Conservation (phyloP, 257 asterid species). For the Petrea volubilis region DNA sequence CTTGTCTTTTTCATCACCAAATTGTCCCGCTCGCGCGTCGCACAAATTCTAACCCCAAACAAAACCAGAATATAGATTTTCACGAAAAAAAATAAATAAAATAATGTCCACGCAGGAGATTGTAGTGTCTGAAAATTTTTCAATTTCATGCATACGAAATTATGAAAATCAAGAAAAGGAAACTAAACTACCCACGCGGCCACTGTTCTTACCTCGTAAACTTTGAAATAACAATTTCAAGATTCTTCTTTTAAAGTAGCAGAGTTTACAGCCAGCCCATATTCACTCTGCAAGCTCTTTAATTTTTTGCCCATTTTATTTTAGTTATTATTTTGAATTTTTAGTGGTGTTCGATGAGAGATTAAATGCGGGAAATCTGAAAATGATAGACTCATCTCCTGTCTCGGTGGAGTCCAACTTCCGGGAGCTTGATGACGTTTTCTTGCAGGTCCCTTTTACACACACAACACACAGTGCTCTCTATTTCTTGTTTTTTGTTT, state of each 20-base stretch:
- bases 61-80: not conserved
- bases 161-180: constrained; percentile 1
- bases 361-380: constrained; percentile 41
- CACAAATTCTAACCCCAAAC: not conserved
- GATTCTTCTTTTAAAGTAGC: constrained; percentile 7
- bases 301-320: not conserved
- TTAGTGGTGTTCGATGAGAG: constrained; percentile 5
- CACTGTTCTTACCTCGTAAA: constrained; percentile 29
- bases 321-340: not conserved
- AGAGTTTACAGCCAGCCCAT: not conserved
- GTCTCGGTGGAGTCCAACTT: constrained; percentile 70
- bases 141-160: not conserved
- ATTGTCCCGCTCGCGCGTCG: not conserved
- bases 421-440: constrained; percentile 80
- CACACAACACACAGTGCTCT: not conserved
- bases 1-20: constrained; percentile 28
- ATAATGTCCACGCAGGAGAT: constrained; percentile 4
- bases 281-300: not conserved
- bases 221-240: constrained; percentile 22
- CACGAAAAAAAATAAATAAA: not conserved
- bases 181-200: constrained; percentile 41
- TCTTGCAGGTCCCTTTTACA: constrained; percentile 63
- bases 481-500: not conserved
- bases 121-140: constrained; percentile 6
- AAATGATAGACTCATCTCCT: constrained; percentile 54